Evolutionary conservation across 1,284 basidiomycete genomes (phyloP), one percentile per base, ranked within the genome.

Genomic region (Cystodermella granulosa): DNA sequence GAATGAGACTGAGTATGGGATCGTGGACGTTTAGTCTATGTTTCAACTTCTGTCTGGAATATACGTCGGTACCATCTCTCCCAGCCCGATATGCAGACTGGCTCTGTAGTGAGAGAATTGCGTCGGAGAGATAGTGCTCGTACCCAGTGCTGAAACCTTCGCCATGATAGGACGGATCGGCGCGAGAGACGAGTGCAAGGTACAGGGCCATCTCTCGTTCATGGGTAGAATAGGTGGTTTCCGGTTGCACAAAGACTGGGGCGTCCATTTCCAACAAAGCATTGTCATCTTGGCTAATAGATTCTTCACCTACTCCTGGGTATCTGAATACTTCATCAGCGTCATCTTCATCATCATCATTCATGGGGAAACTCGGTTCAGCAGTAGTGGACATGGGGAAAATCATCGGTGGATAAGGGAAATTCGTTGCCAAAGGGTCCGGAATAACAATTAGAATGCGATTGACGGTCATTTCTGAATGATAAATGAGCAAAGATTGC

Each of bases 71-170:
- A 34, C 61, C 49, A 37, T 67, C 61, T 36, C 69, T 65, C 4
- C 73, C 50, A 21, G 69, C 67, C 28, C 74, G 58, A 57, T 79
- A 85, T 34, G 78, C 79, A 8, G 70, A 66, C 54, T 87, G 84
- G 45, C 67, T 72, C 57, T 85, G 80, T 37, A 91, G 81, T 3
- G 80, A 74, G 24, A 77, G 62, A 20, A 92, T 67, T 2, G 90
- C 90, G 56, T 95, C 91, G 13, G 76, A 73, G 28, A 95, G 74
- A 63, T 94, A 95, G 56, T 87, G 81, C 31, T 87, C 81, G 55
- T 91, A 94, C 15, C 88, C 87, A 1, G 88, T 87, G 58, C 87
- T 89, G 61, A 89, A 84, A n/a, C 76, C 77, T 50, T 89, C 84
- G 21, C 76, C 75, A 49, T 75, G 76, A 52, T 86, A 80, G 1